Base-by-base conservation (phyloP, 768 basidiomycete genomes). In the Daedaleopsis nitida region DNA sequence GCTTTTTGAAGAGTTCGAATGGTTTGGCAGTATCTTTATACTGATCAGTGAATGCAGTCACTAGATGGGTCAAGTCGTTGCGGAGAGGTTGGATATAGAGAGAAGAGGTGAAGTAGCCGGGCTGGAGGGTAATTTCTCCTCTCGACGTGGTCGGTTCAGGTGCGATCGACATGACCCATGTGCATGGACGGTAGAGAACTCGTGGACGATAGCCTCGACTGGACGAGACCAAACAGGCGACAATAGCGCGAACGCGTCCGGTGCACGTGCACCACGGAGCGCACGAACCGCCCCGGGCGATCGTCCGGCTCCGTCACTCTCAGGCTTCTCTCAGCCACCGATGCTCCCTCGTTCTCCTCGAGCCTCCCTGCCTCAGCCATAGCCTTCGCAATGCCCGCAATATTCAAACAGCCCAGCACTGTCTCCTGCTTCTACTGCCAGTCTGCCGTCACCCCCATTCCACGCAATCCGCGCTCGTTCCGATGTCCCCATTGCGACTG, bases 31-130 rank as follows among this genome's bases (percentile, higher is more conserved):
- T 69, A 39, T 69, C 66, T 0, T 74, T 62, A 66, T 83, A 86
- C 38, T 75, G 75, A n/a, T 83, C 80, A 32, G 81, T 73, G 64
- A 83, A 93, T 11, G 73, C 65, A n/a, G 75, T 68, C 3, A 86
- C 72, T 23, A 94, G 80, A 3, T 66, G 68, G 3, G 77, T 72
- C 32, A 93, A 78, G 72, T 94, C 92, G 32, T 84, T 80, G 2
- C 88, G 82, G 21, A 90, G 77, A 14, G 84, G 76, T 19, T 82
- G 74, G 10, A 91, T 84, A 72, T 87, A 94, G 23, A 88, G 68
- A 0, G 89, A 89, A 3, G 91, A 92, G 0, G 90, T 88, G 70
- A 91, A 94, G 72, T 89, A 93, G 19, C 80, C 77, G 1, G 89
- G 90, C 67, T 92, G 91, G 11, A 93, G 74, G 42, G 82, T 74